Evolutionary conservation across 257 asterid species (phyloP), one percentile per base, ranked within the genome.

Genomic region (Nicotiana tomentosiformis): DNA sequence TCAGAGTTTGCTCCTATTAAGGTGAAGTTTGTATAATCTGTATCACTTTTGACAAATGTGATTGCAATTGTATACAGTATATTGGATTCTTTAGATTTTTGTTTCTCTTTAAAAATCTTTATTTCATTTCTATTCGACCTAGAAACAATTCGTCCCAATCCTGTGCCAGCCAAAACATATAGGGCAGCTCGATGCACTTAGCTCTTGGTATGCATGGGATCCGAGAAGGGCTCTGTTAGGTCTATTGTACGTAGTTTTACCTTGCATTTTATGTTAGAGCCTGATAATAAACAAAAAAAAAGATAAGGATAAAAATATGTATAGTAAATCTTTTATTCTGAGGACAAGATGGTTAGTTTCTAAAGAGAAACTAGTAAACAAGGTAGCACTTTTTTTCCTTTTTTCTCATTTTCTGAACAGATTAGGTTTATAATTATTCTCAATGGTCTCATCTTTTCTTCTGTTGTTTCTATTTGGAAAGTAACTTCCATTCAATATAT

Each of bases 11-110:
- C 0, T 76, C 33, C 80, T 49, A 51, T 26, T 76, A 2, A 49
- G 17, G 16, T 49, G 23, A 70, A 43, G 78, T 26, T 76, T 76
- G 80, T 76, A 15, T 74, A 7, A 76, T 51, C 4, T 15, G 64
- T 26, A 6, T 26, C 46, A 70, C 60, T 26, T 74, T 74, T 14
- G 15, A 74, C 20, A 49, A 23, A 14, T 74, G 43, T 74, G 62
- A 51, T 74, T 49, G 80, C 80, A 74, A 74, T 74, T 49, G 80
- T 74, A 74, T 74, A 74, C 79, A 3, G 23, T 72, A 51, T 49
- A 26, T 74, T 49, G 26, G 80, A 49, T 15, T 51, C 10, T 23
- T 15, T 1, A 43, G 35, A 6, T 6, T 12, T 10, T 10, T n/a
- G 5, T 43, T 12, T 43, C 35, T 70, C 33, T 39, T 43, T 11